These are phyloP conservation scores for Glarea lozoyensis DNA, from an alignment of 495 filamentous ascomycete species.

Conservation along the genomic window DNA sequence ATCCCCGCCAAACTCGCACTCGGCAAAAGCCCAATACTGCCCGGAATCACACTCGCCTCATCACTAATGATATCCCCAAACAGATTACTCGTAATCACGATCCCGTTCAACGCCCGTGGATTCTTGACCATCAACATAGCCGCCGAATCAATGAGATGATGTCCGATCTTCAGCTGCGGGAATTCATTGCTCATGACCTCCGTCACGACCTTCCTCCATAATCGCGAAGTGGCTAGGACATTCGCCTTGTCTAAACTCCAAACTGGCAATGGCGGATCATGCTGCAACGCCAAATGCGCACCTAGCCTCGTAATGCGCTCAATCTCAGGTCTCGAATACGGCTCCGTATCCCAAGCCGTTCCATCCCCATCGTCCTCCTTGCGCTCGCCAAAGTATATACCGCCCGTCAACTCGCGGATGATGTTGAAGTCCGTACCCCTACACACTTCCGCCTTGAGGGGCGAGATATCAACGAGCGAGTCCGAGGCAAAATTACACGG, in stretches of 20 bases:
- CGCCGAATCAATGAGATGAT: slow-evolving; percentile 92
- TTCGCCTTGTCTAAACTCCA: slow-evolving; percentile 96
- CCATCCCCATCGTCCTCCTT: slow-evolving; percentile 78
- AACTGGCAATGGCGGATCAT: slow-evolving; percentile 72
- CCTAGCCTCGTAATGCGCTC: slow-evolving; percentile 82
- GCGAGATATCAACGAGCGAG: slow-evolving; percentile 76
- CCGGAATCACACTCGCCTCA: slow-evolving; percentile 94
- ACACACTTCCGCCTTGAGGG: slow-evolving; percentile 81
- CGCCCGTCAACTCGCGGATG: slow-evolving; percentile 88
- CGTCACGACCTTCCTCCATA: slow-evolving; percentile 84
- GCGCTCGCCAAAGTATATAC: slow-evolving; percentile 95
- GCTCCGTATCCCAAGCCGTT: slow-evolving; percentile 78
- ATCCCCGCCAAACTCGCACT: slow-evolving; percentile 82
- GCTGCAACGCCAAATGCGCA: slow-evolving; percentile 70
- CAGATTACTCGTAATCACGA: slow-evolving; percentile 88
- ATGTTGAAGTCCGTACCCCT: slow-evolving; percentile 88
- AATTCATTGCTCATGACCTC: slow-evolving; percentile 82
- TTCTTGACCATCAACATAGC: slow-evolving; percentile 98
- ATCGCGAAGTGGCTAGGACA: slow-evolving; percentile 78
- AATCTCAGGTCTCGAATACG: slow-evolving; percentile 80
- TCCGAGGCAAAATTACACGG: slow-evolving; percentile 96
- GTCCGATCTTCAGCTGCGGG: slow-evolving; percentile 72
- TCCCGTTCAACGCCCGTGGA: slow-evolving; percentile 80
- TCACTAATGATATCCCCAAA: slow-evolving; percentile 97
- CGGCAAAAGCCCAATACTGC: slow-evolving; percentile 80